These are phyloP conservation scores for Chlorella sp. DNA, from an alignment of 139 green algal species.

Conservation along the genomic window DNA sequence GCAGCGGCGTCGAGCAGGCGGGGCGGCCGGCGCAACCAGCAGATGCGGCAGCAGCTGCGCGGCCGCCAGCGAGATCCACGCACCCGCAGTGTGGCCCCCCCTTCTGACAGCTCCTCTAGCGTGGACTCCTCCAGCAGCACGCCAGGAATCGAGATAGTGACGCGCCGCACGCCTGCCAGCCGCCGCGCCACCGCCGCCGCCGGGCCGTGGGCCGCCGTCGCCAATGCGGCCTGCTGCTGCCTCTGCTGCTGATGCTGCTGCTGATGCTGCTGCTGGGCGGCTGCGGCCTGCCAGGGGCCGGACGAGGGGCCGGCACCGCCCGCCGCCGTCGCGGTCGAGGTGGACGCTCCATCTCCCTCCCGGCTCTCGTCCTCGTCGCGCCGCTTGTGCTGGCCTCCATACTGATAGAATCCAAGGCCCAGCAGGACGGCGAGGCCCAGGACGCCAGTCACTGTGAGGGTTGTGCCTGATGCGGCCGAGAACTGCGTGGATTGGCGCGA, in stretches of 20 bases:
- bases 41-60: conserved; percentile 41
- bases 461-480: too few relatives aligned
- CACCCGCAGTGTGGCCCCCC: conserved; percentile 59
- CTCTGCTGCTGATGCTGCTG: conserved; percentile 2
- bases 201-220: background rate
- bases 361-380: too few relatives aligned
- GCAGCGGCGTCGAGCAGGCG: too few relatives aligned
- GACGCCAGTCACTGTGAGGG: conserved; percentile 7
- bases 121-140: conserved; percentile 64
- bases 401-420: too few relatives aligned
- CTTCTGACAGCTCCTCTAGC: conserved; percentile 47
- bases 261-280: background rate
- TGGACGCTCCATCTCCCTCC: too few relatives aligned
- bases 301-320: too few relatives aligned
- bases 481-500: too few relatives aligned
- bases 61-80: conserved; percentile 38
- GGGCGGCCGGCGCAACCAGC: background rate
- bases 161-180: conserved; percentile 52
- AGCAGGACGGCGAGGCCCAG: conserved; percentile 15
- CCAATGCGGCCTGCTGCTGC: conserved; percentile 4
- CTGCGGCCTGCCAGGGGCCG: conserved; percentile 16
- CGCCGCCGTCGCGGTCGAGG: too few relatives aligned
- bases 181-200: conserved; percentile 37
- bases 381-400: too few relatives aligned
- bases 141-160: conserved; percentile 71